Conservation (phyloP, 2,329 filamentous ascomycete genomes). For the Rhinocladiella similis region DNA sequence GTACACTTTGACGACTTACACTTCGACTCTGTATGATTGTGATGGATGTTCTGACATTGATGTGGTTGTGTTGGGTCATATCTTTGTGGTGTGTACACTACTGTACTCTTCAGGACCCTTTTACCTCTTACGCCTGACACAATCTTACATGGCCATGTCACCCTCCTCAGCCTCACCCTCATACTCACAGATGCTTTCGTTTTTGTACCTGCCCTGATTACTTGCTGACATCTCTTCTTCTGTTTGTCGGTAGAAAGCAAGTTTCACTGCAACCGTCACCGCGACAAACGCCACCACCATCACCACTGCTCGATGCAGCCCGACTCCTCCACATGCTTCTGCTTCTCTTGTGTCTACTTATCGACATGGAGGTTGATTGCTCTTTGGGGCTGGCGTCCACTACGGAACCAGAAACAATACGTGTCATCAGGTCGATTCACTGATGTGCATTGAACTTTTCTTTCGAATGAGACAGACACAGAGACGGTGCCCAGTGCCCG, state of each 20-base stretch:
- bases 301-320: neutral
- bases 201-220: neutral
- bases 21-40: conserved; percentile 33
- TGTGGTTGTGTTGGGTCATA: conserved; percentile 7
- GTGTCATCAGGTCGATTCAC: too few relatives aligned
- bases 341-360: neutral
- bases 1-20: conserved; percentile 29
- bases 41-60: conserved; percentile 37
- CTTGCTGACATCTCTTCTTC: neutral
- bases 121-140: too few relatives aligned
- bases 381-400: too few relatives aligned
- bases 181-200: too few relatives aligned
- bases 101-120: neutral
- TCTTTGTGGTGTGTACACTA: conserved; percentile 16
- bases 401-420: too few relatives aligned
- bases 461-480: too few relatives aligned
- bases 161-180: too few relatives aligned
- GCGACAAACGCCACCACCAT: neutral
- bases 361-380: too few relatives aligned
- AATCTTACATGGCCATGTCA: too few relatives aligned
- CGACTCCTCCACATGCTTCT: neutral
- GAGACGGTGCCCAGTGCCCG: too few relatives aligned
- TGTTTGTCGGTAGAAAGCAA: neutral
- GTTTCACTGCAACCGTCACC: conserved; percentile 1
- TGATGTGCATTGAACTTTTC: too few relatives aligned